Evolutionary conservation across 306 rosid genomes (phyloP).

Genomic region (Citrullus mucosospermus): DNA sequence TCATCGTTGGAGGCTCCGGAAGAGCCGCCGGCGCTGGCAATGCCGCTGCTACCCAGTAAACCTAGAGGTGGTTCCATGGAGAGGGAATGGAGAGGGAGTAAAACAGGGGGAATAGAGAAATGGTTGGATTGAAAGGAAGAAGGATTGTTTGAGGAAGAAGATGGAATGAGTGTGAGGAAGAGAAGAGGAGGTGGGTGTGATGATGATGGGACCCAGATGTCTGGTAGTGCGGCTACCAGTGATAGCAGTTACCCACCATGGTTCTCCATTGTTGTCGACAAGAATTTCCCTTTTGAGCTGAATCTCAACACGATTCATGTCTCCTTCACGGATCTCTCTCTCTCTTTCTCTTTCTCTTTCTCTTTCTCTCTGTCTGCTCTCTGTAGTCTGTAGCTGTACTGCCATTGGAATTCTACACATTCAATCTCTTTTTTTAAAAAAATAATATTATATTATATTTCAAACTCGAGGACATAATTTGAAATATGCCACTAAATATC

Average conservation of each 20-base stretch:
- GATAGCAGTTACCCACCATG: slow-evolving; percentile 1
- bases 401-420: neutral
- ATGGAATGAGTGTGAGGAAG: neutral
- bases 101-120: neutral
- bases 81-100: neutral
- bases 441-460: neutral
- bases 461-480: neutral
- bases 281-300: neutral
- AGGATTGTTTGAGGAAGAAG: neutral
- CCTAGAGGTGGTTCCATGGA: slow-evolving; percentile 26
- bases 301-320: slow-evolving; percentile 3
- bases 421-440: neutral
- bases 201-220: slow-evolving; percentile 21
- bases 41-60: slow-evolving; percentile 15
- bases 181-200: slow-evolving; percentile 24
- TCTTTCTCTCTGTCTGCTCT: neutral
- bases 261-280: neutral
- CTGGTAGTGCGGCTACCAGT: slow-evolving; percentile 36
- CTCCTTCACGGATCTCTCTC: neutral
- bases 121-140: neutral
- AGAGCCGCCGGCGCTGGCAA: slow-evolving; percentile 15
- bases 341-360: neutral
- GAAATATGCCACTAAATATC: neutral
- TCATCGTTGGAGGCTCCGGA: slow-evolving; percentile 21
- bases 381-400: neutral